Evolutionary conservation across 1,139 yeast species (phyloP).

Genomic region (Petasospora fabianii): DNA sequence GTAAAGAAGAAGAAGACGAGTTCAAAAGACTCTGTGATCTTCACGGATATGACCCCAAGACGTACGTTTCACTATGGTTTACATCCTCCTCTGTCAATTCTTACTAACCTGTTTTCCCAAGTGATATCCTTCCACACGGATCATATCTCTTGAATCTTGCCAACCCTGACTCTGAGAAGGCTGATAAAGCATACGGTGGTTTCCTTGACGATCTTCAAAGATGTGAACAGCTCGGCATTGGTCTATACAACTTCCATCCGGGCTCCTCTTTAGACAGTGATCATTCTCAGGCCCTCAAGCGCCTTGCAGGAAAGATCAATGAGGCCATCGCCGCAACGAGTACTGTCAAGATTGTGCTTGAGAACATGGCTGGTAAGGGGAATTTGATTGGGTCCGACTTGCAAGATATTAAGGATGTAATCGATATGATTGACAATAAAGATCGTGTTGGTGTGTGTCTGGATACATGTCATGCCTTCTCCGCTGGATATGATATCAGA

Average conservation of each 20-base stretch:
- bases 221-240: conserved; percentile 82
- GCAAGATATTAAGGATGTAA: conserved; percentile 72
- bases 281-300: conserved; percentile 57
- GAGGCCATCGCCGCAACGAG: conserved; percentile 67
- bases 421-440: conserved; percentile 73
- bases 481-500: conserved; percentile 92
- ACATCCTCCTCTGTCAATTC: background rate
- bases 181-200: conserved; percentile 69
- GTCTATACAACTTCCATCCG: conserved; percentile 90
- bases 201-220: conserved; percentile 82
- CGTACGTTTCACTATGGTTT: conserved; percentile 22
- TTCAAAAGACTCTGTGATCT: conserved; percentile 61
- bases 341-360: conserved; percentile 84
- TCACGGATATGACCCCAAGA: conserved; percentile 65
- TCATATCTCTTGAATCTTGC: conserved; percentile 90
- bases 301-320: conserved; percentile 76
- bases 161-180: conserved; percentile 81
- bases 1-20: conserved; percentile 59
- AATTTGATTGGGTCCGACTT: conserved; percentile 80
- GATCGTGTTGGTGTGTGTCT: conserved; percentile 87
- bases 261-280: conserved; percentile 83
- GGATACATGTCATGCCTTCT: conserved; percentile 93
- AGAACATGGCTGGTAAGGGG: conserved; percentile 98
- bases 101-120: conserved; percentile 6
- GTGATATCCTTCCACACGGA: conserved; percentile 87